Percentiles rank a stretch among this genome's conserved stretches.
These are phyloP conservation scores for Tolypocladium endophyticum DNA, from an alignment of 2,329 filamentous ascomycete genomes.

Conservation along the genomic window DNA sequence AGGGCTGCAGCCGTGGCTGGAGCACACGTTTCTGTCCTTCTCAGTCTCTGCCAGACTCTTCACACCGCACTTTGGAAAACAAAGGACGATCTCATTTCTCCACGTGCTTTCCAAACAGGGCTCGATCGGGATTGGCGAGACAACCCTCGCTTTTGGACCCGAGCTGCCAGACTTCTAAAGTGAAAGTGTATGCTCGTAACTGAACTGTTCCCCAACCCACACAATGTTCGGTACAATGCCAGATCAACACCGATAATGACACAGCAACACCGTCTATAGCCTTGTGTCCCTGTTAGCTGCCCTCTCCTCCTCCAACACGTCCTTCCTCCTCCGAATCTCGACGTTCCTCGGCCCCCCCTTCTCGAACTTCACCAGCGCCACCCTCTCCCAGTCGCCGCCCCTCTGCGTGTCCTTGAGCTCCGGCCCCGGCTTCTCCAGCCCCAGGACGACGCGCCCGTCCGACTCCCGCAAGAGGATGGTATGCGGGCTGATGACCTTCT, in stretches of 20 bases:
- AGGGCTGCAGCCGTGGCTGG: background rate
- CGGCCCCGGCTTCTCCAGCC: slow-evolving; percentile 45
- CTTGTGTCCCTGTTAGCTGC: slow-evolving; percentile 4
- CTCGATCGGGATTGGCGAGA: rapidly evolving
- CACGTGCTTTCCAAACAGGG: background rate
- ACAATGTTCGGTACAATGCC: background rate
- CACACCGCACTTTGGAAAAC: background rate
- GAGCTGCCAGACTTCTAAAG: background rate
- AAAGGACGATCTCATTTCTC: background rate
- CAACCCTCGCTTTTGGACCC: background rate
- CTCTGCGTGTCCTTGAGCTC: slow-evolving; percentile 38
- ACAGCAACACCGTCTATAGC: background rate
- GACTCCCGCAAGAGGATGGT: slow-evolving; percentile 31
- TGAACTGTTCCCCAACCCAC: background rate
- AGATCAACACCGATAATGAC: background rate
- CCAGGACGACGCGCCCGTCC: slow-evolving; percentile 40
- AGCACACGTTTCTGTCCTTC: background rate
- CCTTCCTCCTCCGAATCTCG: slow-evolving; percentile 39
- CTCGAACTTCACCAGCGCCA: slow-evolving; percentile 44
- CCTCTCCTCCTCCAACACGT: slow-evolving; percentile 37
- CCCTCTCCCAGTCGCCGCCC: slow-evolving; percentile 47
- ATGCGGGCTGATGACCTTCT: slow-evolving; percentile 52
- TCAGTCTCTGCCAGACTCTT: background rate
- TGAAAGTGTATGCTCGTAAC: too few relatives aligned
- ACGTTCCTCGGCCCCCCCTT: slow-evolving; percentile 41